phyloP scores from a whole-genome alignment of 176 grass and related monocot species.

The Pharus latifolius region DNA sequence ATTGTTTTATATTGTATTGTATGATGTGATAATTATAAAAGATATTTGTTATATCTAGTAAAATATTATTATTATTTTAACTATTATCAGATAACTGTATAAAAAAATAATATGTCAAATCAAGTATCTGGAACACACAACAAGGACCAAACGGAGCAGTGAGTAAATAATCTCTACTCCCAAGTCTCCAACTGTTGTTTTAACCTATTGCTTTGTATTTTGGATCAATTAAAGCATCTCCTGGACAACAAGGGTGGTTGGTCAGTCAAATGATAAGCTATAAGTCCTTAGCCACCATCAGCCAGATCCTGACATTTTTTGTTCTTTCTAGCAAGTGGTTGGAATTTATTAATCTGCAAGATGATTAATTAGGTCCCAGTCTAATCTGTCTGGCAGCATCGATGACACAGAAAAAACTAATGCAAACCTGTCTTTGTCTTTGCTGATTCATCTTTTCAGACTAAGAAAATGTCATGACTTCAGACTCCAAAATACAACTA shows the following conservation, averaged over 20 bases:
- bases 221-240: background rate
- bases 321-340: background rate
- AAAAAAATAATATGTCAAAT: too few species aligned
- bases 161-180: too few species aligned
- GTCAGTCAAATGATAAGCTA: constrained; percentile 5
- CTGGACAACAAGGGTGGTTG: background rate
- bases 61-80: too few species aligned
- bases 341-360: background rate
- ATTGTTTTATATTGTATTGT: too few species aligned
- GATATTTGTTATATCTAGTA: too few species aligned
- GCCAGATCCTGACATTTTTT: constrained; percentile 10
- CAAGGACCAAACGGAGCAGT: too few species aligned
- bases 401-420: background rate
- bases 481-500: background rate
- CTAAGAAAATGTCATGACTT: background rate
- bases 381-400: constrained; percentile 3
- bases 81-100: too few species aligned
- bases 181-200: background rate
- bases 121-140: too few species aligned
- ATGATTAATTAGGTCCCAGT: constrained; percentile 4
- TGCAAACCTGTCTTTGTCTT: background rate
- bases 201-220: too few species aligned
- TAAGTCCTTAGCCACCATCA: constrained; percentile 4
- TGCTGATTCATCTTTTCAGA: constrained; percentile 8
- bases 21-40: too few species aligned